A percentile compares a stretch with the other conserved stretches of the same genome.
Conservation (phyloP, 176 grass and related monocot genomes). For the Tillandsia fasciculata region DNA sequence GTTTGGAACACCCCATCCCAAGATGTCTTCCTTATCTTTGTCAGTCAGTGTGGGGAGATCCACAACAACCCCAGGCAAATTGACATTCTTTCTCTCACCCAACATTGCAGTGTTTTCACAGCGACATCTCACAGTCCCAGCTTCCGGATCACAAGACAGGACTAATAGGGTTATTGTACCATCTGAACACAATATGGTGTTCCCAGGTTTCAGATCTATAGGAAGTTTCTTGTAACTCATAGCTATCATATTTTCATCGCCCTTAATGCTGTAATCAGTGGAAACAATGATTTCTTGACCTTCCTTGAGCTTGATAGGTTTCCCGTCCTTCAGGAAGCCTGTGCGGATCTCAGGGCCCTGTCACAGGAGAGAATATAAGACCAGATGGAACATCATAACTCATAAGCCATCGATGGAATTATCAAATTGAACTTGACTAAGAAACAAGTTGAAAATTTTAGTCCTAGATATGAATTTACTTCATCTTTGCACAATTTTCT, state of each 20-base stretch:
- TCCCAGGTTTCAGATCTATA: slow-evolving; percentile 69
- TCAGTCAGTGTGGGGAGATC: slow-evolving; percentile 83
- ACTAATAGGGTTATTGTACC: slow-evolving; percentile 78
- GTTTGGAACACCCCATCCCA: slow-evolving; percentile 81
- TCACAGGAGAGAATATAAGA: slow-evolving; percentile 1
- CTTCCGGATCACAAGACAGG: slow-evolving; percentile 59
- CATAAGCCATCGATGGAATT: not conserved
- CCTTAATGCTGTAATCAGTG: slow-evolving; percentile 86
- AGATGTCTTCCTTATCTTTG: slow-evolving; percentile 83
- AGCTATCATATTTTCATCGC: slow-evolving; percentile 58
- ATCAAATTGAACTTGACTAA: not conserved
- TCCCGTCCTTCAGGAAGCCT: slow-evolving; percentile 82
- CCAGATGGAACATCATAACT: not conserved
- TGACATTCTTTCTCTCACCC: slow-evolving; percentile 91
- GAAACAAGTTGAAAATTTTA: not conserved
- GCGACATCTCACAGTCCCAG: slow-evolving; percentile 77
- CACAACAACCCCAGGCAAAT: slow-evolving; percentile 79
- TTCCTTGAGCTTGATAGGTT: slow-evolving; percentile 75
- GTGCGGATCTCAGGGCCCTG: slow-evolving; percentile 95
- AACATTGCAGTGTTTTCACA: slow-evolving; percentile 82
- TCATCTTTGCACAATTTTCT: not conserved
- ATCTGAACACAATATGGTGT: slow-evolving; percentile 78
- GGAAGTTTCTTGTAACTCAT: slow-evolving; percentile 99
- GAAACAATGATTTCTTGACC: slow-evolving; percentile 74
- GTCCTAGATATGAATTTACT: not conserved